A percentile compares a stretch with the other conserved stretches of the same genome.
phyloP scores from a whole-genome alignment of 2,329 filamentous ascomycete species.

The Passalora sequoiae region DNA sequence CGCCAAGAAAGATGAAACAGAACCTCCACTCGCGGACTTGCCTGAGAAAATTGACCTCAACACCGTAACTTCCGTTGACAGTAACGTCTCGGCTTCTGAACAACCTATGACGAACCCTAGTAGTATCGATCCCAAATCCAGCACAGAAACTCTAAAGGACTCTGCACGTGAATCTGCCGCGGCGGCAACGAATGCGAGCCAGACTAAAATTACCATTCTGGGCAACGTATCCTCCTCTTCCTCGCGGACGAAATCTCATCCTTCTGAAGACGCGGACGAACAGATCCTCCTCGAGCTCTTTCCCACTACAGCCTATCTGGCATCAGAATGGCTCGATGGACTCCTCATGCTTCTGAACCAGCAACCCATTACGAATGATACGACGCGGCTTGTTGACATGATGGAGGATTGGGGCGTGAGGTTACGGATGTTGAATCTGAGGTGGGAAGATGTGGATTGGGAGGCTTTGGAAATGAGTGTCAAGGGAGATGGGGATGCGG shows the following conservation, averaged over 20 bases:
- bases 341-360: constrained; percentile 92
- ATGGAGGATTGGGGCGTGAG: constrained; percentile 89
- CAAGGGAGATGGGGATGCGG: constrained; percentile 41
- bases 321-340: constrained; percentile 95
- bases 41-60: constrained; percentile 80
- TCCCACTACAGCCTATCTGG: constrained; percentile 72
- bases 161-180: constrained; percentile 12
- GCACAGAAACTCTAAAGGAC: constrained; percentile 24
- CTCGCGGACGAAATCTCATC: constrained; percentile 1
- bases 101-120: constrained; percentile 39
- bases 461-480: constrained; percentile 36
- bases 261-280: constrained; percentile 47
- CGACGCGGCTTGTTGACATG: constrained; percentile 78
- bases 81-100: constrained; percentile 71
- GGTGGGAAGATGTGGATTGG: constrained; percentile 69
- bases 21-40: constrained; percentile 68
- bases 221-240: constrained; percentile 41
- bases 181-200: constrained; percentile 43
- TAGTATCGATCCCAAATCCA: too few relatives aligned
- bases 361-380: constrained; percentile 93
- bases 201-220: constrained; percentile 92
- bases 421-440: constrained; percentile 84
- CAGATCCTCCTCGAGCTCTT: constrained; percentile 74
- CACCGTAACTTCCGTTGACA: constrained; percentile 86
- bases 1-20: constrained; percentile 53